A percentile compares a stretch with the other conserved stretches of the same genome.
These are phyloP conservation scores for Otatea glauca DNA, from an alignment of 176 grass and related monocot genomes.

Conservation along the genomic window DNA sequence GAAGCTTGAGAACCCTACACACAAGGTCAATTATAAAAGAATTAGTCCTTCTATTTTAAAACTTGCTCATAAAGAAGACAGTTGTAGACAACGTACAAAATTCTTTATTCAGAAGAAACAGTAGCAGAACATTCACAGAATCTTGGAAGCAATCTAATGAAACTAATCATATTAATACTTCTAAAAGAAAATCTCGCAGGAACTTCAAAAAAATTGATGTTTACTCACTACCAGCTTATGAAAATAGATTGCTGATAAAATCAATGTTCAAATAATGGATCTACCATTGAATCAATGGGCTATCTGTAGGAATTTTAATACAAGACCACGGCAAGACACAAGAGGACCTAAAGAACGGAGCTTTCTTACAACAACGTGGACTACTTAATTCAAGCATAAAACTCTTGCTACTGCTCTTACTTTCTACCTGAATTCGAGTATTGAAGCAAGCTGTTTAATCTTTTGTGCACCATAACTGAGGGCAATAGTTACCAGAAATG, in stretches of 20 bases:
- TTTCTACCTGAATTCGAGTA: background rate
- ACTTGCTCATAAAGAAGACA: background rate
- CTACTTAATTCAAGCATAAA: background rate
- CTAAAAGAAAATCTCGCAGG: background rate
- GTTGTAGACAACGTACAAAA: background rate
- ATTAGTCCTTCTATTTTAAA: background rate
- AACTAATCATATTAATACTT: background rate
- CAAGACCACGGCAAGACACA: background rate
- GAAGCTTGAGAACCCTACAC: constrained; percentile 15
- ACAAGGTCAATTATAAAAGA: constrained; percentile 3
- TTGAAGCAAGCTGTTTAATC: background rate
- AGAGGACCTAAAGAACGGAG: background rate
- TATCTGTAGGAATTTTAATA: background rate
- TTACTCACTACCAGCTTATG: background rate
- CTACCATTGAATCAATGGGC: background rate
- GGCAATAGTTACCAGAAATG: background rate
- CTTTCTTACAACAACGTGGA: background rate
- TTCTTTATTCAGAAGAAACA: background rate
- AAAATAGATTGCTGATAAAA: background rate
- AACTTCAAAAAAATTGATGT: background rate
- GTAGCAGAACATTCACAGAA: background rate
- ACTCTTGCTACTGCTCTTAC: background rate
- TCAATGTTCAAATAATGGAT: background rate
- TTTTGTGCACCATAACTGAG: constrained; percentile 1
- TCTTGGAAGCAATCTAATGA: background rate